Base-by-base conservation (phyloP, 306 rosid species). In the Begonia peltatifolia region DNA sequence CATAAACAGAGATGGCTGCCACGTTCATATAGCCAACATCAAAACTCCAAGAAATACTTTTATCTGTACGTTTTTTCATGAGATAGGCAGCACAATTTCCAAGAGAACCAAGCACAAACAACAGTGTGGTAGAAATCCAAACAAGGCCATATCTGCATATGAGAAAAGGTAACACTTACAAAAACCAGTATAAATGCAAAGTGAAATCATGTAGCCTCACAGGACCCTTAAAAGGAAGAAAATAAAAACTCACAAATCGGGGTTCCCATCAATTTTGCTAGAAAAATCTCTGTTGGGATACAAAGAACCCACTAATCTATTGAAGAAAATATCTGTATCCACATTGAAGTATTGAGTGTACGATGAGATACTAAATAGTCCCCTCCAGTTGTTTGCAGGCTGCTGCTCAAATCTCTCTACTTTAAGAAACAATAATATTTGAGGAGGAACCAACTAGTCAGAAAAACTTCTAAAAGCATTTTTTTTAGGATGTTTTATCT, bases 71-170 rank as follows among this genome's bases (percentile, higher is more conserved):
- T 67, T 80, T 85, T 41, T 78, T 66, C 66, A 85, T 85, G 58
- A 90, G 90, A 79, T 66, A 90, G n/a, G 97, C 82, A 16, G 94
- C 97, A 66, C 87, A 67, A 73, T 90, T 90, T 75, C 97, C 97
- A 69, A 85, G 75, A 9, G 97, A 59, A 46, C 90, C 83, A 77
- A 90, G 95, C 56, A 71, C 80, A 65, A 85, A 85, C 46, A 90
- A 87, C 76, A 90, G 68, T 25, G 97, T 90, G 3, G 97, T 90
- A 66, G 95, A 78, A 60, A 90, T 83, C 97, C 97, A 90, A 56
- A 90, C 58, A 57, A 78, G 90, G 51, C 97, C 97, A 52, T 90
- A 74, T 57, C 72, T 67, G n/a, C n/a, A 25, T 54, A 62, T 18
- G 12, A 53, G 14, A 64, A 56, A 42, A 60, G 36, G 43, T 22